Base-by-base conservation (phyloP, 208 protist genomes). In the Acanthamoeba healyi region DNA sequence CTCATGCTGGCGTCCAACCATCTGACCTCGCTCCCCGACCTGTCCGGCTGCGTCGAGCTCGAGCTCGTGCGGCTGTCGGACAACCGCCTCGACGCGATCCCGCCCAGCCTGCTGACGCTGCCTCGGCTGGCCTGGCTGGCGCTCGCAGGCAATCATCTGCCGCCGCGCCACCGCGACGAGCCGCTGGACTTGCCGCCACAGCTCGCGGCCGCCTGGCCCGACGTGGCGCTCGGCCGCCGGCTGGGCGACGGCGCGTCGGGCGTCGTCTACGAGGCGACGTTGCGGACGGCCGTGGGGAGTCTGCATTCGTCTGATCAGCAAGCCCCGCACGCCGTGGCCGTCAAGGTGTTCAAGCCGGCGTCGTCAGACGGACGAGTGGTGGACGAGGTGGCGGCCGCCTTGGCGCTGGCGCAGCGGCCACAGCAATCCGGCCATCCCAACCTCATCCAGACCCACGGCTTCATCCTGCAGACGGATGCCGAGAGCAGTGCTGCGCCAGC, bases 321-420 rank as follows among this genome's bases (percentile, higher is more conserved):
- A 29, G 61, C 2, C 0, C 61, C 12, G 61, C 26, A 10, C n/a
- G 22, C 58, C 36, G 70, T 46, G 17, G 70, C 70, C 0, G 70
- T 81, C 36, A 81, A 81, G 38, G 70, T 81, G 70, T 81, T 46
- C 70, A 81, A 81, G 38, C 70, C 70, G 12, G 70, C 70, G n/a
- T 81, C 70, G 34, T 81, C 70, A 1, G 70, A 81, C 24, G 70
- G 70, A 32, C 34, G 70, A 14, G 70, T 81, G 70, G 70, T 81
- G 38, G 70, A 81, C 70, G 70, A 81, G 70, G 70, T 81, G 70
- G 70, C 70, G 24, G 70, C 70, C 1, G 70, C 70, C 9, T 34
- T 81, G 36, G 70, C 70, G 70, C 38, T 81, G 38, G 70, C 40
- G 9, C 36, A 38, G 34, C n/a, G n/a, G n/a, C n/a, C n/a, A n/a